Percentiles rank a stretch among this genome's conserved stretches.
These are phyloP conservation scores for Entrophospora sp. DNA, from an alignment of 192 early-diverging fungal genomes.

Conservation along the genomic window DNA sequence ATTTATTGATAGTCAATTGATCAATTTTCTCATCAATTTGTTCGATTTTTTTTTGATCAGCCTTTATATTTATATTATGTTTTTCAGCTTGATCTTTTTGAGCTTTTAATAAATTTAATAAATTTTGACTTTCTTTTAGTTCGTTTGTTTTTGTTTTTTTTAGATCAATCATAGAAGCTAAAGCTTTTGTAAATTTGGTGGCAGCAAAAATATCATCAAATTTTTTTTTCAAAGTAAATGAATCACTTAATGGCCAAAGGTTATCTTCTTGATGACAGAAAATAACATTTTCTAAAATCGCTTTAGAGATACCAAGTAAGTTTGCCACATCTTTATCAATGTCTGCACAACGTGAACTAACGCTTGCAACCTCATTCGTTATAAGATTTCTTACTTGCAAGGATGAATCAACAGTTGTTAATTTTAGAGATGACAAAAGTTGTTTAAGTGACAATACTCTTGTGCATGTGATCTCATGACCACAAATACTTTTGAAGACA, in stretches of 20 bases:
- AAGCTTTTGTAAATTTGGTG: slow-evolving; percentile 84
- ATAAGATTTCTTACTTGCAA: slow-evolving; percentile 47
- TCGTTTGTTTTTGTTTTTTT: slow-evolving; percentile 45
- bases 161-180: slow-evolving; percentile 71
- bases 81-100: slow-evolving; percentile 68
- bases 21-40: neutral
- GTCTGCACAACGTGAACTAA: slow-evolving; percentile 77
- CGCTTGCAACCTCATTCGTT: slow-evolving; percentile 52
- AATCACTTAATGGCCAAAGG: slow-evolving; percentile 93
- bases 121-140: slow-evolving; percentile 50
- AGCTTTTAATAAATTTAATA: slow-evolving; percentile 56
- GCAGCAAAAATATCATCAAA: slow-evolving; percentile 98
- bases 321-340: slow-evolving; percentile 75
- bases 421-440: slow-evolving; percentile 44
- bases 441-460: slow-evolving; percentile 72
- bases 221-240: slow-evolving; percentile 78
- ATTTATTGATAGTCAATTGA: no score
- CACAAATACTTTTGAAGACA: slow-evolving; percentile 69
- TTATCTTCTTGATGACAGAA: slow-evolving; percentile 99
- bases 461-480: slow-evolving; percentile 57
- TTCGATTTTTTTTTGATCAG: neutral
- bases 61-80: slow-evolving; percentile 24
- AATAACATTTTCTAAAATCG: slow-evolving; percentile 96
- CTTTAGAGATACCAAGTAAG: slow-evolving; percentile 81
- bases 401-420: slow-evolving; percentile 76